A percentile compares a stretch with the other conserved stretches of the same genome.
These are phyloP conservation scores for Omphalotus guepiniiformis DNA, from an alignment of 768 basidiomycete genomes.

Conservation along the genomic window DNA sequence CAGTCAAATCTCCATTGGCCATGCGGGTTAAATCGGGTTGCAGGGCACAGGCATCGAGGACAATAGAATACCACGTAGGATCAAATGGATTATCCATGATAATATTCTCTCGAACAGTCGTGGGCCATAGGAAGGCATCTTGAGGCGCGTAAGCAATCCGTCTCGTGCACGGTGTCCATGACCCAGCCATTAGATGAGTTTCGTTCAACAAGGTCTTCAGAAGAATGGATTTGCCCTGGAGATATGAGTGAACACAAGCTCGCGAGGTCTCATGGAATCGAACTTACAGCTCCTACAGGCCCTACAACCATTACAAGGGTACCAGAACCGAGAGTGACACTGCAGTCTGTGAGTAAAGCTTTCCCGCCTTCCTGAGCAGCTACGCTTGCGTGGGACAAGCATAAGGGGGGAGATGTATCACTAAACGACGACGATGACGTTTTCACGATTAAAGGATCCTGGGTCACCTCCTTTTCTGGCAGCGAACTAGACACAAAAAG, in stretches of 20 bases:
- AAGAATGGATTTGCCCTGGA: conserved; percentile 4
- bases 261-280: not conserved
- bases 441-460: too few relatives aligned
- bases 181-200: not conserved
- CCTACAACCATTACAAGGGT: conserved; percentile 1
- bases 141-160: conserved; percentile 2
- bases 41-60: conserved; percentile 1
- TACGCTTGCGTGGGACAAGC: conserved; percentile 1
- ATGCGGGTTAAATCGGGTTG: not conserved
- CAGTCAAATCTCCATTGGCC: not conserved
- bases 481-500: conserved; percentile 1
- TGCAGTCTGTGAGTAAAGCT: not conserved
- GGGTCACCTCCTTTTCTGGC: not conserved
- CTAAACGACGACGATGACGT: too few relatives aligned
- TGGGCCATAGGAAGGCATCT: conserved; percentile 6
- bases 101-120: conserved; percentile 3
- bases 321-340: not conserved
- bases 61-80: not conserved
- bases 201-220: not conserved
- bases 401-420: too few relatives aligned
- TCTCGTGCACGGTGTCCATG: not conserved
- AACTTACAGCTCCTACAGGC: conserved; percentile 3
- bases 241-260: not conserved
- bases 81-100: not conserved
- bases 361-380: conserved; percentile 4